Base-by-base conservation (phyloP, 1,139 yeast species). In the Nakaseomyces kungkrabaensis region DNA sequence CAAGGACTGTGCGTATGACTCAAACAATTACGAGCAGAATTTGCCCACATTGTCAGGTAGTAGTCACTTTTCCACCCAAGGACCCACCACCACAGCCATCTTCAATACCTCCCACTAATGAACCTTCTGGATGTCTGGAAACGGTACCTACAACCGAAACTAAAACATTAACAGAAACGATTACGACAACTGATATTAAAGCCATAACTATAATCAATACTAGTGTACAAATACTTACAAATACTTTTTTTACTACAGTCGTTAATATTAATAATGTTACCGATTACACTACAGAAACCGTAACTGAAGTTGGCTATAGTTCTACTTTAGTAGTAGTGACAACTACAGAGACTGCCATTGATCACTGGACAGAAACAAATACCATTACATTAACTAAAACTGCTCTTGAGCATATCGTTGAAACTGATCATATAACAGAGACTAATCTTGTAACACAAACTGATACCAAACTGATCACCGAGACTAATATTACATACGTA, bases 111-210 rank as follows among this genome's bases (percentile, higher is more conserved):
- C 34, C 10, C 4, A 17, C 8, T 7, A 25, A 27, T 5, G 44
- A 41, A 13, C 17, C 31, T 9, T 9, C 10, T 5, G 42, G 17
- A 1, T 38, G 42, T 26, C 24, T 13, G 1, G 17, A 4, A 25
- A 38, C 24, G 9, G 17, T 33, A n/a, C 11, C 32, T 6, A 41
- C 41, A 17, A 44, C 50, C 1, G 27, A 17, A 22, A 27, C 32
- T 11, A 29, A 40, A 25, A 50, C 48, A 2, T 9, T 32, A 22
- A 46, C 48, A 22, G 13, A 9, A 10, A 24, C 11, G 2, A 37
- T 27, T 2, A 49, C 51, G 10, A 31, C 24, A 26, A 9, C 37
- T 10, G 46, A 44, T 10, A 44, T 25, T n/a, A 10, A 43, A n/a
- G 5, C 46, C 1, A n/a, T 17, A 5, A 26, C 31, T 4, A 32